Evolutionary conservation across 2,329 filamentous ascomycete species (phyloP).

Genomic region (Colletotrichum noveboracense): DNA sequence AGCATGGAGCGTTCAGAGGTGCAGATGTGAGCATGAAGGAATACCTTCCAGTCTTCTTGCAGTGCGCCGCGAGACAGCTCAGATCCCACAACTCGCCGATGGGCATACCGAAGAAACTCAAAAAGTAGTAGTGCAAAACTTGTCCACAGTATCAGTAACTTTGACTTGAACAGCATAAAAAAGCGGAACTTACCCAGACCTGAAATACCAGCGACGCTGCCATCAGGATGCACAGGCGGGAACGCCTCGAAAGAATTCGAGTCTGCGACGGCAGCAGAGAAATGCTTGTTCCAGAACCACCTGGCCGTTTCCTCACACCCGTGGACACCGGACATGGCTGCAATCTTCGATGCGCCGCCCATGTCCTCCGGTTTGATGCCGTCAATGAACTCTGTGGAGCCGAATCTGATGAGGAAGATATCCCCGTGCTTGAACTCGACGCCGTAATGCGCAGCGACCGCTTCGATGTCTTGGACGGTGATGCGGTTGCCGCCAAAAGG

Average conservation of each 20-base stretch:
- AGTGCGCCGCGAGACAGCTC: constrained; percentile 56
- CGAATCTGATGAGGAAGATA: constrained; percentile 69
- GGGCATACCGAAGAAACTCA: constrained; percentile 57
- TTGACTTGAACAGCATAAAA: accelerated
- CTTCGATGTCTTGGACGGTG: constrained; percentile 57
- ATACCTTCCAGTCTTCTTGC: constrained; percentile 57
- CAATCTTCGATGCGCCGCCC: constrained; percentile 30
- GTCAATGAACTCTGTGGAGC: constrained; percentile 65
- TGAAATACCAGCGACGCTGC: constrained; percentile 31
- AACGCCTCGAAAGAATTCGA: constrained; percentile 68
- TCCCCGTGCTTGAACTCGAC: constrained; percentile 71
- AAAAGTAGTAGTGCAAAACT: constrained; percentile 54
- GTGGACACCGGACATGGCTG: constrained; percentile 43
- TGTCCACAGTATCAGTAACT: background rate
- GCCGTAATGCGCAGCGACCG: constrained; percentile 63
- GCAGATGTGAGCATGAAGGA: constrained; percentile 67
- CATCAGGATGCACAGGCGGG: constrained; percentile 54
- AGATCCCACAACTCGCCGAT: constrained; percentile 64
- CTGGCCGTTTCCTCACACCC: constrained; percentile 57
- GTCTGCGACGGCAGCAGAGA: constrained; percentile 70
- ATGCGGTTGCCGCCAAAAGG: constrained; percentile 60
- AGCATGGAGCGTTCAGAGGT: constrained; percentile 62
- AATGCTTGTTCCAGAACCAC: constrained; percentile 74
- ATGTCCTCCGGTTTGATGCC: constrained; percentile 41
- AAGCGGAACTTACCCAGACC: constrained; percentile 42